phyloP scores from a whole-genome alignment of 2,329 filamentous ascomycete species.

The Madurella mycetomatis region DNA sequence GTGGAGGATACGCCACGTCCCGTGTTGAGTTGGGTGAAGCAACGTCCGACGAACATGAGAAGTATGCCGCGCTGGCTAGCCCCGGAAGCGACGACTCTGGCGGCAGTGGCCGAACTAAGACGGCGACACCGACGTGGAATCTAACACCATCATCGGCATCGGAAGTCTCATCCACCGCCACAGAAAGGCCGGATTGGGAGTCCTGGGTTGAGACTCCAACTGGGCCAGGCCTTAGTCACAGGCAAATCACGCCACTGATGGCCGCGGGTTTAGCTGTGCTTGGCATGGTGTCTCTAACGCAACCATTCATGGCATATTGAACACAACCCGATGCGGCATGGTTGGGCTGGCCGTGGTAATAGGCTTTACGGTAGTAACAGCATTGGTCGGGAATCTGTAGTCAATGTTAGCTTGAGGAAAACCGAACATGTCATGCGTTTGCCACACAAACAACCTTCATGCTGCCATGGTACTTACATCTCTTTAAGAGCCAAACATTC shows the following conservation, averaged over 20 bases:
- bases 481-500: too few relatives aligned
- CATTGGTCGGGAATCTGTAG: too few relatives aligned
- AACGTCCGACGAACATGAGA: slow-evolving; percentile 32
- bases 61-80: slow-evolving; percentile 25
- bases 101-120: neutral
- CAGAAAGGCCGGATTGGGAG: neutral
- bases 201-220: neutral
- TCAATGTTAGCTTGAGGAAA: too few relatives aligned
- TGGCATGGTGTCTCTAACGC: slow-evolving; percentile 5
- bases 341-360: too few relatives aligned
- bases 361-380: too few relatives aligned
- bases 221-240: neutral
- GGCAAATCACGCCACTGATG: neutral
- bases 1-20: slow-evolving; percentile 37
- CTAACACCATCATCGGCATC: neutral
- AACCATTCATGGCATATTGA: slow-evolving; percentile 1
- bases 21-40: slow-evolving; percentile 31
- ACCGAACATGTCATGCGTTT: too few relatives aligned
- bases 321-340: neutral
- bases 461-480: too few relatives aligned
- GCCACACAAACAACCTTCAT: too few relatives aligned
- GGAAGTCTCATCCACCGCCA: neutral
- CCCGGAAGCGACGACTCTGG: neutral
- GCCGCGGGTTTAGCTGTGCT: slow-evolving; percentile 1
- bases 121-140: neutral